A percentile compares a stretch with the other conserved stretches of the same genome.
phyloP scores from a whole-genome alignment of 73 alveolate species.

The Paramecium biaurelia region DNA sequence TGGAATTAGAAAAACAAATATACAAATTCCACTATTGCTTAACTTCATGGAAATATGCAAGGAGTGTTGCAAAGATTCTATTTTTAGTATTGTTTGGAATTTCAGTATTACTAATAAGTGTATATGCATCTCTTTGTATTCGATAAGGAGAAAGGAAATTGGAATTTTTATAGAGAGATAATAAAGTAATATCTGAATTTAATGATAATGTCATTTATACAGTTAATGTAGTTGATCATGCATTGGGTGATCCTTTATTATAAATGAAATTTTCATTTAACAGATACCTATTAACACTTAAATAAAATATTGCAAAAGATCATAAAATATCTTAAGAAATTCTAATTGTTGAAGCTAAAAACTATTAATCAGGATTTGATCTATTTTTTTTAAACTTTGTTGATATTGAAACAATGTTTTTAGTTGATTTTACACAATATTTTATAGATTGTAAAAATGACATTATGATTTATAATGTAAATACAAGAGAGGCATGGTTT shows the following conservation, averaged over 20 bases:
- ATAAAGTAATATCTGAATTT: neutral
- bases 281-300: neutral
- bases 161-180: neutral
- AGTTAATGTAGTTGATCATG: neutral
- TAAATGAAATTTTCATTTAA: neutral
- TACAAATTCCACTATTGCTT: neutral
- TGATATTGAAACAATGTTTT: neutral
- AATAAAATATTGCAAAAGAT: neutral
- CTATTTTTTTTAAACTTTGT: neutral
- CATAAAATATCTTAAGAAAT: neutral
- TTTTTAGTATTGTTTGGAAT: neutral
- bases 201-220: neutral
- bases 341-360: neutral
- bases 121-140: neutral
- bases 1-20: conserved; percentile 37
- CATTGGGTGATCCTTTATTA: neutral
- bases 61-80: neutral
- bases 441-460: neutral
- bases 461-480: neutral
- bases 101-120: neutral
- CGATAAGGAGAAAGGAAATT: neutral
- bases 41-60: neutral
- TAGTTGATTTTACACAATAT: neutral
- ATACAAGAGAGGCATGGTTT: neutral
- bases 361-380: neutral